A percentile compares a stretch with the other conserved stretches of the same genome.
These are phyloP conservation scores for Ulota crispa DNA, from an alignment of 225 moss, liverwort and hornwort genomes.

Conservation along the genomic window DNA sequence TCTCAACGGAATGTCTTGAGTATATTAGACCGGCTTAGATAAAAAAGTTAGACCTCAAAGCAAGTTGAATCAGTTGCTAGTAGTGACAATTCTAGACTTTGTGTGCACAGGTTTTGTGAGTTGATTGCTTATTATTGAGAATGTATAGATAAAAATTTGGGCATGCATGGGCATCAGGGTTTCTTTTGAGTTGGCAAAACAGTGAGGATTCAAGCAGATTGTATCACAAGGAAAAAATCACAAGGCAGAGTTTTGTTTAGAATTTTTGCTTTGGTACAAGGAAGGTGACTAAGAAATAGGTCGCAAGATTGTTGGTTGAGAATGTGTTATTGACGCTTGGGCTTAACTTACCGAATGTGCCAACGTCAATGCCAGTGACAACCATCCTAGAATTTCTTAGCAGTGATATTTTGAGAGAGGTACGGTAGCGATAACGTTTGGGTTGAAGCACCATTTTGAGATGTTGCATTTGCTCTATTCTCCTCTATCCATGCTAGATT, in stretches of 20 bases:
- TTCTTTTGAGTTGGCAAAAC: neutral
- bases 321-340: neutral
- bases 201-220: neutral
- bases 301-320: neutral
- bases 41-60: neutral
- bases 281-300: neutral
- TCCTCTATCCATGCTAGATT: neutral
- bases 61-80: neutral
- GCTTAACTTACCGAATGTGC: neutral
- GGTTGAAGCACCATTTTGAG: neutral
- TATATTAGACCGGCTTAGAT: neutral
- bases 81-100: neutral
- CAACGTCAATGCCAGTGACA: neutral
- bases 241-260: neutral
- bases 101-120: neutral
- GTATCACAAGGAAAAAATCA: neutral
- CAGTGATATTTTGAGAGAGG: neutral
- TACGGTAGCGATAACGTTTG: neutral
- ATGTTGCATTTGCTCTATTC: neutral
- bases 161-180: neutral
- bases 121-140: too few relatives aligned
- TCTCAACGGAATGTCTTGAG: neutral
- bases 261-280: neutral
- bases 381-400: neutral
- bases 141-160: neutral